Base-by-base conservation (phyloP, 108 stramenopile genomes). In the Nitzschia sp. region DNA sequence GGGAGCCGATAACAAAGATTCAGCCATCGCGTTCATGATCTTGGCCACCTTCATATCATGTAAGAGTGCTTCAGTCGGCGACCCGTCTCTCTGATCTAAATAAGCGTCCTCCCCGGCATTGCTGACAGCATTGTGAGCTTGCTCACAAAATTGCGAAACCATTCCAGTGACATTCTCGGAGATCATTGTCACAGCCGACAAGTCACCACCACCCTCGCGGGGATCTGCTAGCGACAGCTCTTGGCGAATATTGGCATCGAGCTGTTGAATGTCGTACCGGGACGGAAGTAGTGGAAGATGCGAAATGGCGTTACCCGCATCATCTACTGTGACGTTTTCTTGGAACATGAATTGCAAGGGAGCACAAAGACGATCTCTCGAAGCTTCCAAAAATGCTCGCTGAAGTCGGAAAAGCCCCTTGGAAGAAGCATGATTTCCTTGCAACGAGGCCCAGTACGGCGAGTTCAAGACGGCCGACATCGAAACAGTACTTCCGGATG, bases 281-380 rank as follows among this genome's bases (percentile, higher is more conserved):
- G 90, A 90, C 24, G 93, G 93, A 49, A 94, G 62, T 6, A 85
- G 71, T 9, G 83, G 84, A 0, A 90, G 62, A 2, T 85, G 76
- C 3, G 74, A 71, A 24, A 86, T 77, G 0, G 86, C 87, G 17
- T 83, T 71, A 27, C 93, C 93, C 38, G 81, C 70, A 54, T 91
- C 90, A 64, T 94, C 90, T 9, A 91, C 85, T 3, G 84, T 63
- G 1, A 88, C 78, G 33, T 83, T 85, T 49, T 91, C 88, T 38
- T 83, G 85, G 67, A 94, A 94, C 88, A 94, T 87, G 79, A 70
- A 88, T 62, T 89, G 78, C 30, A 94, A 65, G 5, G 93, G 90
- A 36, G 86, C 81, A 54, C 84, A 90, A 8, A 94, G 57, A 0
- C 93, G 69, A 30, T 85, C 77, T 29, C 70, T 70, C 28, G 77